Conservation (phyloP, 2,329 filamentous ascomycete species). For the Diaporthe helianthi region DNA sequence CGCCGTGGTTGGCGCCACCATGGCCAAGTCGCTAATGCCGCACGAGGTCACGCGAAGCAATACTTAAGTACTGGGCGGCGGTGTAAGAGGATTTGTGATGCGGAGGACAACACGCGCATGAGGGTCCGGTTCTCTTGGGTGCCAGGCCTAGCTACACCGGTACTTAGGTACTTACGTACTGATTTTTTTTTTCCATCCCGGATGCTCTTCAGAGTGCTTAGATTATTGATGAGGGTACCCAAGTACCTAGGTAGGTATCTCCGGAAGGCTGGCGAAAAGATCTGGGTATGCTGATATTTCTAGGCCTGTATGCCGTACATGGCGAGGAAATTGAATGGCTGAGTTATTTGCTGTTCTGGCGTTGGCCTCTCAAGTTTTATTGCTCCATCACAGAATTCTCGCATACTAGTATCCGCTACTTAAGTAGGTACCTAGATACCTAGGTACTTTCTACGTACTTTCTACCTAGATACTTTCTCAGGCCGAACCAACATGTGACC, state of each 20-base stretch:
- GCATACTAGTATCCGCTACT: too few relatives aligned
- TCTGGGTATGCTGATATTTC: not conserved
- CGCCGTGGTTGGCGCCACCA: slow-evolving; percentile 38
- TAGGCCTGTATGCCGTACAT: slow-evolving; percentile 13
- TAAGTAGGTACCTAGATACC: too few relatives aligned
- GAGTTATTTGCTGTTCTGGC: too few relatives aligned
- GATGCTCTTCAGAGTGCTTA: not conserved
- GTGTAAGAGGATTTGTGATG: not conserved
- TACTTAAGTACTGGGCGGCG: too few relatives aligned
- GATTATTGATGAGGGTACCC: not conserved
- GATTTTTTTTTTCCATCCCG: slow-evolving; percentile 6
- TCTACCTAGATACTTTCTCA: too few relatives aligned
- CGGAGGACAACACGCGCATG: not conserved
- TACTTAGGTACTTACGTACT: too few relatives aligned
- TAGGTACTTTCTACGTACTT: too few relatives aligned
- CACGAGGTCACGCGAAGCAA: slow-evolving; percentile 47
- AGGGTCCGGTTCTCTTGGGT: not conserved
- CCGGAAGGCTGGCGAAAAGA: not conserved
- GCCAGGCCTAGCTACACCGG: not conserved
- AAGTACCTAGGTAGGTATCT: too few relatives aligned
- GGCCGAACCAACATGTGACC: not conserved
- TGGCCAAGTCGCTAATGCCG: slow-evolving; percentile 45
- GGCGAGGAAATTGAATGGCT: not conserved
- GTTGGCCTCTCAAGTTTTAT: not conserved
- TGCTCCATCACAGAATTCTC: too few relatives aligned